Evolutionary conservation across 2,329 filamentous ascomycete genomes (phyloP).

Genomic region (Gaeumannomyces sp.): DNA sequence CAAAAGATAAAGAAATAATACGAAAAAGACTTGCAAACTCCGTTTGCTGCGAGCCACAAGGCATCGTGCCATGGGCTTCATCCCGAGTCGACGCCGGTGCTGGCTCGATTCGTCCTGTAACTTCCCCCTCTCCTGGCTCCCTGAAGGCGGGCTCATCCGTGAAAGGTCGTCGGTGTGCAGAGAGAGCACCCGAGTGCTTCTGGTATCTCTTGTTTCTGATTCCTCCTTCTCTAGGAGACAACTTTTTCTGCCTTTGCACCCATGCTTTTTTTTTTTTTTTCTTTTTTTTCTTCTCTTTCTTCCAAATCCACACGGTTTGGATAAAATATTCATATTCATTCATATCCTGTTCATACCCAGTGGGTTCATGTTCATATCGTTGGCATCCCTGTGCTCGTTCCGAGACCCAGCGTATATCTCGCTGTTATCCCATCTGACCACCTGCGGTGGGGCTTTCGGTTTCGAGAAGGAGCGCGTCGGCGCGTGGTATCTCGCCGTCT

Average conservation of each 20-base stretch:
- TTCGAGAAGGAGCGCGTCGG: conserved; percentile 51
- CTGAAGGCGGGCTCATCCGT: background rate
- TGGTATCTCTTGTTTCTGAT: background rate
- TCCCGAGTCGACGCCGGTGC: background rate
- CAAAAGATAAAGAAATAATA: background rate
- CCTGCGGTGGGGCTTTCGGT: conserved; percentile 36
- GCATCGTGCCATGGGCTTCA: background rate
- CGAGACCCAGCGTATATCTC: conserved; percentile 31
- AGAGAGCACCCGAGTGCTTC: background rate
- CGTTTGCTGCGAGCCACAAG: background rate
- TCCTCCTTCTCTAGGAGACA: background rate
- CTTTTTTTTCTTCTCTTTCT: background rate
- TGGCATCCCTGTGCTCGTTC: conserved; percentile 15
- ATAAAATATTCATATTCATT: conserved; percentile 11
- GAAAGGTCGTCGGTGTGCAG: background rate
- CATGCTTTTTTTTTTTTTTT: background rate
- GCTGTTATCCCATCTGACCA: conserved; percentile 36
- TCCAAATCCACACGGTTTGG: background rate
- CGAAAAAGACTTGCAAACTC: background rate
- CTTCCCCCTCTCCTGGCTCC: background rate
- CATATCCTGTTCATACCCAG: conserved; percentile 52
- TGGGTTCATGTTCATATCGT: conserved; percentile 42
- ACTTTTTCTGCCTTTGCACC: background rate
- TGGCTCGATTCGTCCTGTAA: background rate
- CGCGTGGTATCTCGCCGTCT: conserved; percentile 47